Evolutionary conservation across 2,329 filamentous ascomycete genomes (phyloP).

Genomic region (Venturia nashicola): DNA sequence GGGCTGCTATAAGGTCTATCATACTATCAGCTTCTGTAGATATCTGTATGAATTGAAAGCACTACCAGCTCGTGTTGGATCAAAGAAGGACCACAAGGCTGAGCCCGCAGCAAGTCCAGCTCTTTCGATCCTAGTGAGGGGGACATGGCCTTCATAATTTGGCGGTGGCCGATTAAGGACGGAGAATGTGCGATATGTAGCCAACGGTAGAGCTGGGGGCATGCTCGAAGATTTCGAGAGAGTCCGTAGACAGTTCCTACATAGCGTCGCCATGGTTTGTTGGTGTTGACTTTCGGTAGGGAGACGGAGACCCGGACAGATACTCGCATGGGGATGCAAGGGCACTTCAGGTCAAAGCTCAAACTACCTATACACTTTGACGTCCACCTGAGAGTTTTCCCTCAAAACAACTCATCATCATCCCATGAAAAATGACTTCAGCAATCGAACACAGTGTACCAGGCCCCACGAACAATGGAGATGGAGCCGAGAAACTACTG

Average conservation of each 20-base stretch:
- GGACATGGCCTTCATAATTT: slow-evolving; percentile 87
- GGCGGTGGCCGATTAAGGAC: slow-evolving; percentile 72
- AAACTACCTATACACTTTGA: background rate
- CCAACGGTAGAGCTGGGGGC: background rate
- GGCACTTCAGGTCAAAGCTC: slow-evolving; percentile 4
- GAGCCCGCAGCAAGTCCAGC: slow-evolving; percentile 54
- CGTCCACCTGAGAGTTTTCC: background rate
- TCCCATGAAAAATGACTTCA: background rate
- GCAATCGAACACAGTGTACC: background rate
- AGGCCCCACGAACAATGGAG: too few species aligned
- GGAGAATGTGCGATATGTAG: slow-evolving; percentile 50
- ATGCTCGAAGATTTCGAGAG: background rate
- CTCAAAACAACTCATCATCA: background rate
- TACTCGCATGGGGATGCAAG: too few species aligned
- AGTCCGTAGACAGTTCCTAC: background rate
- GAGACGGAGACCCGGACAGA: too few species aligned
- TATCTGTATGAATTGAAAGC: background rate
- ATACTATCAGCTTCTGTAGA: background rate
- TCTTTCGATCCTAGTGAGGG: slow-evolving; percentile 67
- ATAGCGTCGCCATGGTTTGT: background rate
- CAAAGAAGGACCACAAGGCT: slow-evolving; percentile 47
- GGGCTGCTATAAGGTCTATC: slow-evolving; percentile 77
- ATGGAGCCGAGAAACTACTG: background rate
- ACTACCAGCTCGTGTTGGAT: slow-evolving; percentile 69
- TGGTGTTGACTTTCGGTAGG: background rate